phyloP scores from a whole-genome alignment of 495 filamentous ascomycete species.

The Penicillium argentinense region DNA sequence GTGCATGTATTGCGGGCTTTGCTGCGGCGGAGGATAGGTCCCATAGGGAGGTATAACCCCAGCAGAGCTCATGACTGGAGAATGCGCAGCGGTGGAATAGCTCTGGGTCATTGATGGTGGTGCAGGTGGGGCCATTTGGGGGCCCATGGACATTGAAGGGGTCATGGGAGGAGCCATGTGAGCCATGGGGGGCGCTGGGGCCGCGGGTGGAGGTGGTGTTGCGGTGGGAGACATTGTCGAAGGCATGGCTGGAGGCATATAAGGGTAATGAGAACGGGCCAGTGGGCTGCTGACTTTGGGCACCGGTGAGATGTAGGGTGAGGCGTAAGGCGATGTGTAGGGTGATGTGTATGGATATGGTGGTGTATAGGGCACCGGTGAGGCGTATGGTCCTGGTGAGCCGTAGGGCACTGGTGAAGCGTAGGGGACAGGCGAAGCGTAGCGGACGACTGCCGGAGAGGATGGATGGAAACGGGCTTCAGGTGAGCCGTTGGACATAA shows the following conservation, averaged over 20 bases:
- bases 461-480: slow-evolving; percentile 17
- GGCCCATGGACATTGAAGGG: too few relatives aligned
- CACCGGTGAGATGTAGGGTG: slow-evolving; percentile 32
- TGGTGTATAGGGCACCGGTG: slow-evolving; percentile 15
- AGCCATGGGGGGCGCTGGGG: neutral
- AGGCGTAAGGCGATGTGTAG: slow-evolving; percentile 19
- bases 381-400: slow-evolving; percentile 17
- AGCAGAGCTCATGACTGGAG: slow-evolving; percentile 39
- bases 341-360: slow-evolving; percentile 5
- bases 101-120: slow-evolving; percentile 29
- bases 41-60: slow-evolving; percentile 39
- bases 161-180: neutral
- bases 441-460: slow-evolving; percentile 7
- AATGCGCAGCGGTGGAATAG: slow-evolving; percentile 33
- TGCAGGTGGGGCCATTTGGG: slow-evolving; percentile 9
- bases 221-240: slow-evolving; percentile 41
- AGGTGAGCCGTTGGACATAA: slow-evolving; percentile 27
- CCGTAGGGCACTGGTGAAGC: slow-evolving; percentile 16
- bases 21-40: slow-evolving; percentile 27
- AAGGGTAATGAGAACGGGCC: slow-evolving; percentile 37
- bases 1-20: slow-evolving; percentile 26
- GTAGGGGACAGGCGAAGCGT: slow-evolving; percentile 20
- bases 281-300: slow-evolving; percentile 43
- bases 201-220: slow-evolving; percentile 19
- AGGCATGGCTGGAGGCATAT: slow-evolving; percentile 41